Conservation (phyloP, 306 rosid species). For the Styphnolobium japonicum region DNA sequence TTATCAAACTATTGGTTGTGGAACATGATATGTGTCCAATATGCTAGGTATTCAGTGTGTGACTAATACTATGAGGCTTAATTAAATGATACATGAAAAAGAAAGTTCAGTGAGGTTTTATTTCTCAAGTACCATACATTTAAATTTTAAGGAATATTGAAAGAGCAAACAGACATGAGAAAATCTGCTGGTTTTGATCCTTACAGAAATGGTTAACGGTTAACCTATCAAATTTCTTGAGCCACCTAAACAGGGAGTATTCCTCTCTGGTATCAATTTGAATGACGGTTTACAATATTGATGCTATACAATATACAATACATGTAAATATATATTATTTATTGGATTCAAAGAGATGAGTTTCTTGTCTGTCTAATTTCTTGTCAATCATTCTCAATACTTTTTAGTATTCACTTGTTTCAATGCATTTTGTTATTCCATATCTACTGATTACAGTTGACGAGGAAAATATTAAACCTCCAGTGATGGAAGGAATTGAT, state of each 20-base stretch:
- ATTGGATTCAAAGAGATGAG: neutral
- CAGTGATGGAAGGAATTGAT: conserved; percentile 71
- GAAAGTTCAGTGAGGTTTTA: conserved; percentile 1
- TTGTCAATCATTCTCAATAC: neutral
- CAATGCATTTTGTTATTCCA: conserved; percentile 2
- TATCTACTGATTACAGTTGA: conserved; percentile 52
- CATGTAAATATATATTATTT: neutral
- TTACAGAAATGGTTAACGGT: neutral
- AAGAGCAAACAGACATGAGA: neutral
- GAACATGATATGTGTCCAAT: neutral
- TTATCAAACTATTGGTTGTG: neutral
- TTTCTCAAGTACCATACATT: neutral
- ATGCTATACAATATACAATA: neutral
- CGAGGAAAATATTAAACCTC: conserved; percentile 57
- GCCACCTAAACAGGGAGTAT: neutral
- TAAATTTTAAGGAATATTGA: neutral
- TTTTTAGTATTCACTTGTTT: neutral
- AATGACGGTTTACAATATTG: neutral
- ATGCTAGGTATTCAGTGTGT: neutral
- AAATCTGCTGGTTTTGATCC: neutral
- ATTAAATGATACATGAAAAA: neutral
- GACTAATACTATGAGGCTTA: neutral
- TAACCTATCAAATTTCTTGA: neutral
- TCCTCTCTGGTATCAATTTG: neutral
- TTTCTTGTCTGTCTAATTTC: neutral